These are phyloP conservation scores for Lolium rigidum DNA, from an alignment of 176 grass and related monocot genomes.

Conservation along the genomic window DNA sequence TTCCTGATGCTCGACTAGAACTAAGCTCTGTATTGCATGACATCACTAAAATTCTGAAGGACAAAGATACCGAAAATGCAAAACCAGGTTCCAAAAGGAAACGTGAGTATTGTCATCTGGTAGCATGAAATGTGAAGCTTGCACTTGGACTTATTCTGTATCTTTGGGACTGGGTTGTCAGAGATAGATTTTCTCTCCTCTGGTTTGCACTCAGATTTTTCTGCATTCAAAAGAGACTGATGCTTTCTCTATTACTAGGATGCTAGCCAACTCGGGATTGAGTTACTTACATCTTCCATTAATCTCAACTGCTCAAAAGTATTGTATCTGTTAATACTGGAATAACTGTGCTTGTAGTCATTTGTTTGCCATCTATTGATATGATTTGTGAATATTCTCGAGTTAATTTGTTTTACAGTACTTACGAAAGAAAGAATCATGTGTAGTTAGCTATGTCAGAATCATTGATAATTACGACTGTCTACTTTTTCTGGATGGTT, in stretches of 20 bases:
- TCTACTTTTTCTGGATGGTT: neutral
- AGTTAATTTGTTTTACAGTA: slow-evolving; percentile 28
- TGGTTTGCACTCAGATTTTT: slow-evolving; percentile 49
- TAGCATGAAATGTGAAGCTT: slow-evolving; percentile 34
- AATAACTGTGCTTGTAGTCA: slow-evolving; percentile 13
- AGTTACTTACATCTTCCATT: slow-evolving; percentile 14
- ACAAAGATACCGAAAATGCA: slow-evolving; percentile 44
- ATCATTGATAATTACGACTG: slow-evolving; percentile 3
- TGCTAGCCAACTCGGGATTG: neutral
- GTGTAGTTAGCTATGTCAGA: neutral
- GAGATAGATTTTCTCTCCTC: slow-evolving; percentile 40
- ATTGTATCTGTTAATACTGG: neutral
- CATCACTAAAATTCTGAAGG: slow-evolving; percentile 57
- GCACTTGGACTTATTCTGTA: slow-evolving; percentile 22
- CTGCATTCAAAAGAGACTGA: slow-evolving; percentile 38
- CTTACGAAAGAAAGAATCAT: neutral
- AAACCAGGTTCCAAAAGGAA: slow-evolving; percentile 68
- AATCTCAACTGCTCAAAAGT: neutral
- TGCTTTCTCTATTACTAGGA: slow-evolving; percentile 38
- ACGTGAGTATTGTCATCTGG: slow-evolving; percentile 55
- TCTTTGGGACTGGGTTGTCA: slow-evolving; percentile 20
- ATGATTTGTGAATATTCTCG: slow-evolving; percentile 30
- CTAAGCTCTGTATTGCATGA: slow-evolving; percentile 63
- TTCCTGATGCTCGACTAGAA: slow-evolving; percentile 76
- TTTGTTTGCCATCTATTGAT: slow-evolving; percentile 24